A percentile compares a stretch with the other conserved stretches of the same genome.
These are phyloP conservation scores for Madurella fahalii DNA, from an alignment of 2,329 filamentous ascomycete genomes.

Conservation along the genomic window DNA sequence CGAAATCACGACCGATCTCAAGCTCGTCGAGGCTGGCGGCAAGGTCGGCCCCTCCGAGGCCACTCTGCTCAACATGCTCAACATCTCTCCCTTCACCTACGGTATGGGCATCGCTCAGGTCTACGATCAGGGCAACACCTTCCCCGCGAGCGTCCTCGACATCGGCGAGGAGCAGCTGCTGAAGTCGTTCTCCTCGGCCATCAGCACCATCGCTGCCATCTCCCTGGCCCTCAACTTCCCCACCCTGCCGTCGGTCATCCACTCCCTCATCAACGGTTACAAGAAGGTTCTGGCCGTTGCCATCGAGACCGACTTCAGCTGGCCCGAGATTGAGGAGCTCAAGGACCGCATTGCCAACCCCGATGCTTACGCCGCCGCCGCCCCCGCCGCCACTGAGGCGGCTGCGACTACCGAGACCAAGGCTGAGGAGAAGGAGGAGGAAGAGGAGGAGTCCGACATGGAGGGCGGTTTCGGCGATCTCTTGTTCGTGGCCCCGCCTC, in stretches of 20 bases:
- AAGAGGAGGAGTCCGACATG: slow-evolving; percentile 64
- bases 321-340: slow-evolving; percentile 93
- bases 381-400: slow-evolving; percentile 62
- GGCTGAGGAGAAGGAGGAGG: slow-evolving; percentile 57
- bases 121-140: slow-evolving; percentile 95
- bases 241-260: slow-evolving; percentile 90
- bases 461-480: slow-evolving; percentile 75
- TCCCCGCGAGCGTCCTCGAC: slow-evolving; percentile 81
- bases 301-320: slow-evolving; percentile 84
- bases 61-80: slow-evolving; percentile 98
- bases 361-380: slow-evolving; percentile 85
- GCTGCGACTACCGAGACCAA: slow-evolving; percentile 51
- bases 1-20: slow-evolving; percentile 97
- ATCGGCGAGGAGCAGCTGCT: slow-evolving; percentile 94
- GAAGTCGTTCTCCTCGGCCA: slow-evolving; percentile 71
- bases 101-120: slow-evolving; percentile 95
- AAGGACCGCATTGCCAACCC: slow-evolving; percentile 99
- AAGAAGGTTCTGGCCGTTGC: slow-evolving; percentile 94
- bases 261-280: slow-evolving; percentile 96
- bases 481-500: slow-evolving; percentile 49
- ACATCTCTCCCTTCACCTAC: slow-evolving; percentile 99
- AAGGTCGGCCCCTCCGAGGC: slow-evolving; percentile 99
- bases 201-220: slow-evolving; percentile 82
- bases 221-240: slow-evolving; percentile 94
- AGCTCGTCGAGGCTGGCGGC: slow-evolving; percentile 86